Base-by-base conservation (phyloP, 108 stramenopile species). In the Craspedostauros australis region DNA sequence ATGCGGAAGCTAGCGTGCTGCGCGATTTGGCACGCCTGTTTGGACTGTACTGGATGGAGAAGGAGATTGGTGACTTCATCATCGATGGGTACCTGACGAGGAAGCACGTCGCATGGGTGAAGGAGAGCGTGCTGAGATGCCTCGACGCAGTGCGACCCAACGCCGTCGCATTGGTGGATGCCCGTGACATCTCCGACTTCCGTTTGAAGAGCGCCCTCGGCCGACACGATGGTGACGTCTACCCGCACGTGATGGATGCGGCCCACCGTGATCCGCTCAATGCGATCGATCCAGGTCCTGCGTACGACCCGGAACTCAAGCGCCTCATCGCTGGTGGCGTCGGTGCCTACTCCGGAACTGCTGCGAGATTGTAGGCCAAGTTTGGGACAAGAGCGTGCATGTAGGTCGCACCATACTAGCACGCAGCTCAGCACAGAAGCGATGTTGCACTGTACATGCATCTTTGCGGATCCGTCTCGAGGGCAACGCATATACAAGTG, bases 101-200 rank as follows among this genome's bases (percentile, higher is more conserved):
- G 21, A 38, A 70, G 15, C 80, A 81, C 21, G 73, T 61, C 15
- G 45, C n/a, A 3, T 80, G 54, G 83, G 75, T 80, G 22, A 32
- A 62, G 2, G 34, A 64, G 3, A 44, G 9, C 47, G 77, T 81
- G 9, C 30, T 86, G n/a, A 50, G 76, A 9, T 47, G 84, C 20
- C 60, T 90, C 53, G 60, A 72, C 23, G 41, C 33, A n/a, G 70
- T 94, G 29, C 86, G 95, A 38, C 82, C 75, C 25, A 79, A 86
- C 54, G 92, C 95, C 6, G 90, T 96, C 38, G 79, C 80, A 5
- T 65, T 96, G 43, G 91, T 88, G 25, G 95, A 96, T 66, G 84
- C 95, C 5, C 73, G 79, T 28, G 91, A 93, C 56, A 77, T 91
- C 63, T 75, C 82, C 19, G 95, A 96, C 55, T 92, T 90, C 53